Base-by-base conservation (phyloP, 2,329 filamentous ascomycete genomes). In the Magnaporthiopsis incrustans region DNA sequence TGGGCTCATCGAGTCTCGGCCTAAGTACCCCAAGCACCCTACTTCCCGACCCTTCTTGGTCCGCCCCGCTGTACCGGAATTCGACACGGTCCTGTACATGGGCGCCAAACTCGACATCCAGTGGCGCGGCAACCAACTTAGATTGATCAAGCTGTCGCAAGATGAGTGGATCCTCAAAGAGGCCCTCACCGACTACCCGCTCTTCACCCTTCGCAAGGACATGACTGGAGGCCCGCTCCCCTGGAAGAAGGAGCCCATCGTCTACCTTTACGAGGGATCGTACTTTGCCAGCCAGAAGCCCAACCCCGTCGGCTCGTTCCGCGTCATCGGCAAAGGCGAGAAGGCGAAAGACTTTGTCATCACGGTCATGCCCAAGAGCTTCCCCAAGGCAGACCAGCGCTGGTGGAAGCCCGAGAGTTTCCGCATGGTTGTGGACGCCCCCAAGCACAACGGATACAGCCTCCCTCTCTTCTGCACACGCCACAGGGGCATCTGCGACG, bases 61-160 rank as follows among this genome's bases (percentile, higher is more conserved):
- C 22, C 44, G 44, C 44, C 44, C 44, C 22, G 22, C 22, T n/a
- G 44, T n/a, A 53, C 44, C 44, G 18, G 18, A 53, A 11, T 53
- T 53, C 44, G 44, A 53, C 11, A 8, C 18, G 2, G 44, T 53
- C 50, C 26, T 61, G 14, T 61, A 61, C 60, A 38, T 50, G 26
- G 60, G 60, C 35, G 26, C 44, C 38, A 61, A 61, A 35, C 35
- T 44, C 33, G 60, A 61, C 26, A 30, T 53, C 12, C 27, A 50
- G 60, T 61, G 60, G 60, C 44, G 27, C 35, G 60, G 60, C 38
- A 61, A 44, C 38, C 30, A n/a, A n/a, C 60, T 61, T 27, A 61
- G 60, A 56, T 35, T 61, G n/a, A 30, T 61, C 60, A 61, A 61
- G 60, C 35, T 50, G 60, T 18, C 60, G 6, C 60, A 50, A 18